phyloP scores from a whole-genome alignment of 2,329 filamentous ascomycete genomes.

The Alternaria metachromatica region DNA sequence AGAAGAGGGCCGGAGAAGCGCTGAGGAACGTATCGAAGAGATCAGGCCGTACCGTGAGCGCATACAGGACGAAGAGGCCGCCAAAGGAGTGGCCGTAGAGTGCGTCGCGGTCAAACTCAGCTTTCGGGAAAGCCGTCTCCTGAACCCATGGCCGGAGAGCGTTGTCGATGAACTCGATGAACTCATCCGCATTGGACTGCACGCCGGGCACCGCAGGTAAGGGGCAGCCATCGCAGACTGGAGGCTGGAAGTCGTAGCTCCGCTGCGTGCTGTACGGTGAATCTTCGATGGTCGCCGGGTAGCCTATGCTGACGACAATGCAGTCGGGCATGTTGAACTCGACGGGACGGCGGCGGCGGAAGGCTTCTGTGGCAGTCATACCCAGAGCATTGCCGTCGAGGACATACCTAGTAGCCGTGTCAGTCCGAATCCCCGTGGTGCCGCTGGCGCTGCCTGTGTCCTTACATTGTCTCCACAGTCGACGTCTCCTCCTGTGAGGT shows the following conservation, averaged over 20 bases:
- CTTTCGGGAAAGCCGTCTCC: constrained; percentile 36
- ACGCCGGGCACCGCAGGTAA: constrained; percentile 37
- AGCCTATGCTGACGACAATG: constrained; percentile 42
- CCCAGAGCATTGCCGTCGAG: constrained; percentile 43
- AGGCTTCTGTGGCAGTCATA: constrained; percentile 36
- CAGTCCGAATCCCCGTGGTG: neutral
- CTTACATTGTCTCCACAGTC: constrained; percentile 42
- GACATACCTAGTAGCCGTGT: constrained; percentile 34
- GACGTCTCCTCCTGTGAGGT: constrained; percentile 29
- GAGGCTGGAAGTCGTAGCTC: constrained; percentile 39
- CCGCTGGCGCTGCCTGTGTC: neutral
- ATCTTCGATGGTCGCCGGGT: constrained; percentile 36
- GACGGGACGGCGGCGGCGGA: constrained; percentile 39
- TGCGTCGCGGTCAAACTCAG: constrained; percentile 49
- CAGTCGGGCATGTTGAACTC: constrained; percentile 39
- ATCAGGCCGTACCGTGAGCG: constrained; percentile 50
- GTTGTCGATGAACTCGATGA: constrained; percentile 54
- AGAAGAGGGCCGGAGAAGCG: constrained; percentile 58
- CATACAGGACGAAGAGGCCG: constrained; percentile 57
- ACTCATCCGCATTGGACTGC: constrained; percentile 55
- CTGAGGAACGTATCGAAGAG: constrained; percentile 56
- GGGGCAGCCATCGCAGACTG: constrained; percentile 38
- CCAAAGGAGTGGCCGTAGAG: constrained; percentile 60
- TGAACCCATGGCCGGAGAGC: constrained; percentile 48
- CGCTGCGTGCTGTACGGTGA: constrained; percentile 37